Evolutionary conservation across 192 early-diverging fungal genomes (phyloP).

Genomic region (Irineochytrium annulatum): DNA sequence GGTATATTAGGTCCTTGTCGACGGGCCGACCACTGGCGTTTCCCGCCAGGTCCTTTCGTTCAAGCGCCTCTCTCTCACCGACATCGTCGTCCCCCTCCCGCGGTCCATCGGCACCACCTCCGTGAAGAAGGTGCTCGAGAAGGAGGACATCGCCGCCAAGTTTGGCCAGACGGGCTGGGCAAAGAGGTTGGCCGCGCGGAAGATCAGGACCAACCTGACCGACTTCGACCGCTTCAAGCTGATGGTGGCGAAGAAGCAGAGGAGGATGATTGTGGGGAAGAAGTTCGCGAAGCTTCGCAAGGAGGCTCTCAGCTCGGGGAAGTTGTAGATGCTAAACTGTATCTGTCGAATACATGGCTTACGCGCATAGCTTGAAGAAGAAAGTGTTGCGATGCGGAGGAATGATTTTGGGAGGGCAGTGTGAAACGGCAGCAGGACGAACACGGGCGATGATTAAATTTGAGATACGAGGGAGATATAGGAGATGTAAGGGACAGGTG

Average conservation of each 20-base stretch:
- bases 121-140: slow-evolving; percentile 77
- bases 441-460: too few relatives aligned
- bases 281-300: slow-evolving; percentile 40
- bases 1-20: slow-evolving; percentile 72
- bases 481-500: too few relatives aligned
- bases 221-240: slow-evolving; percentile 99
- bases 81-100: slow-evolving; percentile 80
- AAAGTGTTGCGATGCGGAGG: too few relatives aligned
- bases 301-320: slow-evolving; percentile 25
- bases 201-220: slow-evolving; percentile 66
- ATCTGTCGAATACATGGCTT: too few relatives aligned
- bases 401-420: too few relatives aligned
- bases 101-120: slow-evolving; percentile 71
- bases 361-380: too few relatives aligned
- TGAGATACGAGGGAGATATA: too few relatives aligned
- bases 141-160: slow-evolving; percentile 71
- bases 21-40: slow-evolving; percentile 96
- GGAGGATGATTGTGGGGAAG: slow-evolving; percentile 48
- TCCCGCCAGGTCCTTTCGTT: slow-evolving; percentile 79
- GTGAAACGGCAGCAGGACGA: too few relatives aligned
- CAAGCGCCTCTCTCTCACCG: slow-evolving; percentile 90
- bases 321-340: too few relatives aligned
- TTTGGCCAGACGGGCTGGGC: slow-evolving; percentile 93
- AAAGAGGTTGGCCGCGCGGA: slow-evolving; percentile 88
- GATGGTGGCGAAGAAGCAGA: slow-evolving; percentile 88